Percentiles rank a stretch among this genome's conserved stretches.
Evolutionary conservation across 2,329 filamentous ascomycete genomes (phyloP).

Genomic region (Alternaria metachromatica): DNA sequence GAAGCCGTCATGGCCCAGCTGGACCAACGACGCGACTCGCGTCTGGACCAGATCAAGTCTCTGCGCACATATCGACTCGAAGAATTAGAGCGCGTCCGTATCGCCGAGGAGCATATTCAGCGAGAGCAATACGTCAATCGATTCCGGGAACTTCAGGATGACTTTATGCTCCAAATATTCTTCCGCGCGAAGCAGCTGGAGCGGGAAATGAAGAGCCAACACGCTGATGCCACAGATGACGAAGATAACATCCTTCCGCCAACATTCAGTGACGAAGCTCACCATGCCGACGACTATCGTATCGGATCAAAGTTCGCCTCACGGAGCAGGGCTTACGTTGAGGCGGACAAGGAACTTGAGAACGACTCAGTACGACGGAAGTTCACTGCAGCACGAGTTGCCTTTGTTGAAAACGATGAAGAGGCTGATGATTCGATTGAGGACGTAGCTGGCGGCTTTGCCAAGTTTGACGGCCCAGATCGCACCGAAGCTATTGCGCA

Average conservation of each 20-base stretch:
- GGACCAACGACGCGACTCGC: slow-evolving; percentile 52
- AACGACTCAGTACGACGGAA: slow-evolving; percentile 34
- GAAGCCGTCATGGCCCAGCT: slow-evolving; percentile 60
- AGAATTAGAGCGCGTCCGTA: slow-evolving; percentile 45
- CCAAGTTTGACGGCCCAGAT: slow-evolving; percentile 50
- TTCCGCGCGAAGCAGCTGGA: slow-evolving; percentile 48
- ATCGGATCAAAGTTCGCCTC: slow-evolving; percentile 48
- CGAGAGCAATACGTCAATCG: slow-evolving; percentile 46
- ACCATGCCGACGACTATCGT: slow-evolving; percentile 32
- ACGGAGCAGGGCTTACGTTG: slow-evolving; percentile 50
- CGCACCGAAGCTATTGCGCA: slow-evolving; percentile 51
- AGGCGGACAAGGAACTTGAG: slow-evolving; percentile 47
- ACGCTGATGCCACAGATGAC: slow-evolving; percentile 51
- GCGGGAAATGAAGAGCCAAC: slow-evolving; percentile 41
- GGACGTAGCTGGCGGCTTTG: slow-evolving; percentile 45
- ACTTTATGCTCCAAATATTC: slow-evolving; percentile 46
- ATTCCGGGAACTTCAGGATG: slow-evolving; percentile 40
- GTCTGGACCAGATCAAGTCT: slow-evolving; percentile 48
- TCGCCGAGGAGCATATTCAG: slow-evolving; percentile 45
- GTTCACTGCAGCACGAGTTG: slow-evolving; percentile 29
- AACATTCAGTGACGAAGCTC: slow-evolving; percentile 38
- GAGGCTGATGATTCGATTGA: slow-evolving; percentile 44
- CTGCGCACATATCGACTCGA: slow-evolving; percentile 47
- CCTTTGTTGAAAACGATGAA: slow-evolving; percentile 37
- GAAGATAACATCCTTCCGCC: slow-evolving; percentile 48